These are phyloP conservation scores for Schizosaccharomyces octosporus DNA, from an alignment of 805 yeast species.

Conservation along the genomic window DNA sequence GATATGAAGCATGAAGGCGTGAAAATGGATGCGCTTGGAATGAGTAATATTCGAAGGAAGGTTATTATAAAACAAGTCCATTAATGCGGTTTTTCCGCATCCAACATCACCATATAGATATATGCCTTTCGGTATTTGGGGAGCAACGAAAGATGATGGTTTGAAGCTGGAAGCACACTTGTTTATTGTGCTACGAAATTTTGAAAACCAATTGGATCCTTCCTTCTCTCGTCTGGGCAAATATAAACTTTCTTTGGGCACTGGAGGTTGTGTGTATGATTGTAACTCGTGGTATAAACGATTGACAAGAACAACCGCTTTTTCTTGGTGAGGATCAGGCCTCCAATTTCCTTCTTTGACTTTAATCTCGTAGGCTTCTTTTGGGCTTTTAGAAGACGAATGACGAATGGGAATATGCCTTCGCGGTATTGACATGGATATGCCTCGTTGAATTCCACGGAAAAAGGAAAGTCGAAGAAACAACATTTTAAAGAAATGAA, in stretches of 20 bases:
- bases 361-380: neutral
- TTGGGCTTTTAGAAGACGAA: neutral
- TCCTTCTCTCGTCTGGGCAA: no score
- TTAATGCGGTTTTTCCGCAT: conserved; percentile 92
- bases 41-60: conserved; percentile 47
- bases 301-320: neutral
- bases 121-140: conserved; percentile 47
- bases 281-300: neutral
- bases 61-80: conserved; percentile 80
- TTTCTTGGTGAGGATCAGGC: neutral
- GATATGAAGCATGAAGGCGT: conserved; percentile 84
- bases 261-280: neutral
- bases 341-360: neutral
- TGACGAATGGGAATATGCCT: no score
- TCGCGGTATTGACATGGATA: no score
- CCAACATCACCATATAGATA: conserved; percentile 95
- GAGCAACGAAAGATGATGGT: neutral
- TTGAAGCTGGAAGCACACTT: neutral
- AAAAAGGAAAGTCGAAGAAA: no score
- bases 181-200: neutral
- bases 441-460: no score
- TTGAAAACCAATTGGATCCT: neutral
- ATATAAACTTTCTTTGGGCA: neutral
- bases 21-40: conserved; percentile 72
- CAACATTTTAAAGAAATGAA: no score